Conservation (phyloP, 1,139 yeast genomes). For the Sugiyamaella sp. region DNA sequence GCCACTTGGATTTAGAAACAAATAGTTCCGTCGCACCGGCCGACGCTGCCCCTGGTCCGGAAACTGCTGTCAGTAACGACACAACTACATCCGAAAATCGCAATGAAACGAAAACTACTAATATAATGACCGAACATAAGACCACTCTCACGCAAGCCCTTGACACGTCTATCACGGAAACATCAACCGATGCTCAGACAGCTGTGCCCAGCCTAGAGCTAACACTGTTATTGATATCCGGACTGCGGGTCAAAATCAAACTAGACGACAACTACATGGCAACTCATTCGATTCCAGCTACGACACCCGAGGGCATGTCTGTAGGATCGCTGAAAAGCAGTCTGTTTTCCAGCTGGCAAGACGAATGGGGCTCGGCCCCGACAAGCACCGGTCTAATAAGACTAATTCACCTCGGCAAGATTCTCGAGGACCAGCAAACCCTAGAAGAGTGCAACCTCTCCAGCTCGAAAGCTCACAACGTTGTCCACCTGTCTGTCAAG, state of each 20-base stretch:
- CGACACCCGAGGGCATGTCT: conserved; percentile 28
- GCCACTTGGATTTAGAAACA: not conserved
- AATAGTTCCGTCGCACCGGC: not conserved
- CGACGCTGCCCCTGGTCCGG: not conserved
- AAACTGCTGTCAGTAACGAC: not conserved
- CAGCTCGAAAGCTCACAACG: conserved; percentile 30
- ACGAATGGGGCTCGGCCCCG: conserved; percentile 37
- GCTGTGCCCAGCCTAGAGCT: conserved; percentile 18
- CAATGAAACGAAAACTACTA: conserved; percentile 1
- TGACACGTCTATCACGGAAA: not conserved
- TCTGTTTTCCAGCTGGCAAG: conserved; percentile 31
- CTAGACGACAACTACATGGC: conserved; percentile 31
- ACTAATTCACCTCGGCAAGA: conserved; percentile 39
- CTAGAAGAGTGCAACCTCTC: conserved; percentile 32
- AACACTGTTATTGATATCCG: conserved; percentile 36
- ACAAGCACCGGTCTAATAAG: conserved; percentile 32
- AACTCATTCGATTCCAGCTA: conserved; percentile 28
- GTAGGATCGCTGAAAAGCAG: conserved; percentile 33
- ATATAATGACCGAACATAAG: no score
- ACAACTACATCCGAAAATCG: not conserved
- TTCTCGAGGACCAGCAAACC: conserved; percentile 37
- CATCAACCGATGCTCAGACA: not conserved
- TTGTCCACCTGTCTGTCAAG: conserved; percentile 38
- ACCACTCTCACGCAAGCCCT: no score
- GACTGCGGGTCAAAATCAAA: conserved; percentile 31